Evolutionary conservation across 2,329 filamentous ascomycete species (phyloP), one percentile per base, ranked within the genome.

Genomic region (Delphinella strobiligena): DNA sequence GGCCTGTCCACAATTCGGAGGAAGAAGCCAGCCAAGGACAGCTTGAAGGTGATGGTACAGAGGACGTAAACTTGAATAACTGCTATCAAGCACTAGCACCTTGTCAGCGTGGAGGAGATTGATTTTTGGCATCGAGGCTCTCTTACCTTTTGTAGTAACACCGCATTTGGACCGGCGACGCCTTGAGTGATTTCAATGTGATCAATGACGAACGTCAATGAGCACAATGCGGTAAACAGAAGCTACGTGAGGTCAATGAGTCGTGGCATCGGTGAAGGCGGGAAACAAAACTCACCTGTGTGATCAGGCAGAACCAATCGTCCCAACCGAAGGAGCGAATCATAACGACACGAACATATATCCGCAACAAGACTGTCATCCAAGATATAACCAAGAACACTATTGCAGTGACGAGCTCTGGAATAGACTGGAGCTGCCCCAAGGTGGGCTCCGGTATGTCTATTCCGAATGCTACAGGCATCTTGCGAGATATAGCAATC

Each of bases 1-100:
- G 36, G 38, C 19, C 54, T 51, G 15, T 49, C 51, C 12, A 65
- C 54, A 31, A 67, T 60, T 3, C 65, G 61, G 3, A 62, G 50
- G 48, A 67, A 66, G 52, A 67, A 67, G 15, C 67, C 47, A 7
- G 56, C 62, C 5, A 68, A 45, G 1, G 64, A 66, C n/a, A 67
- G 55, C 44, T 68, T 68, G 41, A 67, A 48, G 8, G 57, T 44
- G 40, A 62, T 56, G 45, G 61, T 60, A 1, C 61, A 56, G 5
- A 58, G 37, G 19, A 64, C 43, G 42, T 68, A 67, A 2, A 60
- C 51, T 27, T 12, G 7, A 12, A 27, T 7, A 27, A 27, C 12
- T 7, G 22, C 22, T 27, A 27, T 12, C 22, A 27, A 7, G 22
- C 22, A 7, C 22, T 27, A 27, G n/a, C n/a, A n/a, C n/a, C n/a